Evolutionary conservation across 2,329 filamentous ascomycete genomes (phyloP).

Genomic region (Aspergillus piperis): DNA sequence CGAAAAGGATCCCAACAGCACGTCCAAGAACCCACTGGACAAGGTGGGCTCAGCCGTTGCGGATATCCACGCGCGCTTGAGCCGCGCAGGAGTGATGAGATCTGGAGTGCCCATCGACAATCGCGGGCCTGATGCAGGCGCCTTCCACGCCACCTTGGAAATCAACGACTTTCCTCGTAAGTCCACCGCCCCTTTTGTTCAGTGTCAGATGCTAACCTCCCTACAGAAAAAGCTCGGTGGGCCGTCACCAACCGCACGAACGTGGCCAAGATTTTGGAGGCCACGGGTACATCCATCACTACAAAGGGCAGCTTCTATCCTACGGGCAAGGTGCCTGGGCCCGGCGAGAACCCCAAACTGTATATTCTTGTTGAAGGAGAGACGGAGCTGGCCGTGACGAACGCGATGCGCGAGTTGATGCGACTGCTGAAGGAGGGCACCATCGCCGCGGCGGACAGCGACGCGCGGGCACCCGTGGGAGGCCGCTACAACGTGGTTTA

Average conservation of each 20-base stretch:
- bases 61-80: conserved; percentile 86
- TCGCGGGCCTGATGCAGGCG: conserved; percentile 94
- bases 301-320: conserved; percentile 93
- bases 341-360: conserved; percentile 81
- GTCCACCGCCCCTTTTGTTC: conserved; percentile 17
- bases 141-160: conserved; percentile 94
- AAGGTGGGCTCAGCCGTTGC: conserved; percentile 88
- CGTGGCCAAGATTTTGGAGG: conserved; percentile 94
- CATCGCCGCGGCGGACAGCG: conserved; percentile 83
- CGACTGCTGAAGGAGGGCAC: conserved; percentile 87
- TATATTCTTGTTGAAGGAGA: conserved; percentile 98
- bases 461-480: conserved; percentile 73
- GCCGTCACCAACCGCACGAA: conserved; percentile 98
- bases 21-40: conserved; percentile 69
- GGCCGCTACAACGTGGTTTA: conserved; percentile 85
- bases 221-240: conserved; percentile 85
- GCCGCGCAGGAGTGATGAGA: conserved; percentile 83
- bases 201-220: conserved; percentile 11
- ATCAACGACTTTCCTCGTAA: conserved; percentile 96
- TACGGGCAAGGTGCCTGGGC: conserved; percentile 73
- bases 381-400: conserved; percentile 86
- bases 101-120: conserved; percentile 96
- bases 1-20: conserved; percentile 55
- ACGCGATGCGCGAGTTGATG: conserved; percentile 87
- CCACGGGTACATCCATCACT: conserved; percentile 92